A percentile compares a stretch with the other conserved stretches of the same genome.
Conservation (phyloP, 768 basidiomycete genomes). For the Amanita rubescens region DNA sequence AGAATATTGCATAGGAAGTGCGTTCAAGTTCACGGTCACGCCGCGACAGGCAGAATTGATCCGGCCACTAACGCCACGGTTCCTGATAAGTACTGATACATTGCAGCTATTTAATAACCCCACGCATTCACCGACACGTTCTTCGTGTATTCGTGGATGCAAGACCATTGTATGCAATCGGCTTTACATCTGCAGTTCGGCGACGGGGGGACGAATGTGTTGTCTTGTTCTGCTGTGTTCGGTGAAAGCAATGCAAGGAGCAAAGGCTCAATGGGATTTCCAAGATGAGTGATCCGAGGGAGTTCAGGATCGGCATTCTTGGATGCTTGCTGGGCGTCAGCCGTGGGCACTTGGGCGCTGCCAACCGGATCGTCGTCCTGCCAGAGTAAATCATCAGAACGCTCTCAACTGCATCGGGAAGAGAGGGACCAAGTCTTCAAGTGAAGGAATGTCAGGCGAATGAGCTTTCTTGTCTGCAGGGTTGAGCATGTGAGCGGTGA, state of each 20-base stretch:
- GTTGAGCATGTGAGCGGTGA: background rate
- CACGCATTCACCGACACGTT: background rate
- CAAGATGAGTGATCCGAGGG: background rate
- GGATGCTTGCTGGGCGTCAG: background rate
- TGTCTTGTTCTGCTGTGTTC: background rate
- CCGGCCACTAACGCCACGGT: too few species aligned
- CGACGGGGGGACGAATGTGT: background rate
- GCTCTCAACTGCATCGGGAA: background rate
- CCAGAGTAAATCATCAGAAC: background rate
- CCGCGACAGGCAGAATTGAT: too few species aligned
- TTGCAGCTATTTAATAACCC: background rate
- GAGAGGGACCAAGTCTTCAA: background rate
- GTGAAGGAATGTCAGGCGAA: background rate
- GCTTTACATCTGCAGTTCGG: background rate
- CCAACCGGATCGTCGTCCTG: background rate
- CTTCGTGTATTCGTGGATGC: background rate
- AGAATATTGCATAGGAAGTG: too few species aligned
- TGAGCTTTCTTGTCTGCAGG: background rate
- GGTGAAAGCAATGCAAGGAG: background rate
- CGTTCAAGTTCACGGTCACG: too few species aligned
- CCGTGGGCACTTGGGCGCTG: background rate
- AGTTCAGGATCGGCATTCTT: background rate
- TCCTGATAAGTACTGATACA: background rate
- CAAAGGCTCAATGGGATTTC: background rate
- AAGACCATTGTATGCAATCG: background rate